phyloP scores from a whole-genome alignment of 2,329 filamentous ascomycete genomes.

The Eutypella sp. region DNA sequence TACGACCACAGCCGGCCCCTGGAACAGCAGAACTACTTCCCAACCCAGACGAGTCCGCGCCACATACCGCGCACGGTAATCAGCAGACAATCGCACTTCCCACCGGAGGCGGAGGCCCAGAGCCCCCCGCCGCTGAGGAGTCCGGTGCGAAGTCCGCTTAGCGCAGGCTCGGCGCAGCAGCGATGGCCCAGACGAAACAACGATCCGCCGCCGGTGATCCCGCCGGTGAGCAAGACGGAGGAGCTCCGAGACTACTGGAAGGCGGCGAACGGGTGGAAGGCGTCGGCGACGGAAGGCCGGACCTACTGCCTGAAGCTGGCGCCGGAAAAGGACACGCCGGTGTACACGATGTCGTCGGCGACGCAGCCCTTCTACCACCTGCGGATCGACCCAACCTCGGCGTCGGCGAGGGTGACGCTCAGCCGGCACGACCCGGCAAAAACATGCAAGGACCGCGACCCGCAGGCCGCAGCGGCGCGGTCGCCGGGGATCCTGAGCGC shows the following conservation, averaged over 20 bases:
- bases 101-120: slow-evolving; percentile 24
- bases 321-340: slow-evolving; percentile 54
- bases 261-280: slow-evolving; percentile 64
- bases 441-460: slow-evolving; percentile 41
- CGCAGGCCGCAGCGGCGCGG: slow-evolving; percentile 27
- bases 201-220: slow-evolving; percentile 40
- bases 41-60: slow-evolving; percentile 59
- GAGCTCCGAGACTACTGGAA: slow-evolving; percentile 64
- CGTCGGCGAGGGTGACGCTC: slow-evolving; percentile 56
- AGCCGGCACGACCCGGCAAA: slow-evolving; percentile 57
- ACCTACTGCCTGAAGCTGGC: slow-evolving; percentile 55
- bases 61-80: slow-evolving; percentile 60
- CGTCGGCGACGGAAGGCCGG: slow-evolving; percentile 52
- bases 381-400: slow-evolving; percentile 58
- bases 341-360: slow-evolving; percentile 60
- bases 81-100: slow-evolving; percentile 59
- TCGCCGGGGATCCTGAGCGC: slow-evolving; percentile 25
- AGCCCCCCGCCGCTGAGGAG: slow-evolving; percentile 22
- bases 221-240: slow-evolving; percentile 51
- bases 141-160: slow-evolving; percentile 28
- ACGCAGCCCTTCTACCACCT: slow-evolving; percentile 64
- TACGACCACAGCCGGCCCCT: slow-evolving; percentile 66
- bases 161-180: slow-evolving; percentile 21
- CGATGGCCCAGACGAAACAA: slow-evolving; percentile 28
- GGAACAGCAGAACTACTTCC: slow-evolving; percentile 65